Evolutionary conservation across 1,284 basidiomycete species (phyloP).

Genomic region (Termitomyces sp.): DNA sequence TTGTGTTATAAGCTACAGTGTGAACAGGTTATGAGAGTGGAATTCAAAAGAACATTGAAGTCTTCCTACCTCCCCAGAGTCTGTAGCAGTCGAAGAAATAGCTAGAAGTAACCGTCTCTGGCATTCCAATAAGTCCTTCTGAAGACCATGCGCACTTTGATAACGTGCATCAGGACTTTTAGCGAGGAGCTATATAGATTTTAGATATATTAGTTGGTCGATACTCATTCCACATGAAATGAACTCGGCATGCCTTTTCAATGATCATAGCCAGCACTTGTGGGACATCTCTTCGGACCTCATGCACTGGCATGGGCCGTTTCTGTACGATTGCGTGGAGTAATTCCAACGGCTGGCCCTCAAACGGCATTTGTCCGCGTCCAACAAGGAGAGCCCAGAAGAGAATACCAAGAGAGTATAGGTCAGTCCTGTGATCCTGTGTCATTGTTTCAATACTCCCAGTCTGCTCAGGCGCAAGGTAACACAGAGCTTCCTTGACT

Average conservation of each 20-base stretch:
- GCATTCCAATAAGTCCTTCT: constrained; percentile 59
- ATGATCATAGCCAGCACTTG: constrained; percentile 66
- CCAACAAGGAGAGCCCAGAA: constrained; percentile 69
- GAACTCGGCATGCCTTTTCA: constrained; percentile 45
- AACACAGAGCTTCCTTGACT: constrained; percentile 69
- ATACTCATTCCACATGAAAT: background rate
- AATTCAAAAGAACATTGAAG: background rate
- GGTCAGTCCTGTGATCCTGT: constrained; percentile 65
- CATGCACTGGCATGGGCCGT: constrained; percentile 66
- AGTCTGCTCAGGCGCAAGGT: constrained; percentile 70
- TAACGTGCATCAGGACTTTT: constrained; percentile 65
- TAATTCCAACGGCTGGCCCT: constrained; percentile 63
- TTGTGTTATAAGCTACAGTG: constrained; percentile 50
- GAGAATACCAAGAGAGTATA: constrained; percentile 65
- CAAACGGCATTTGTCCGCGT: constrained; percentile 63
- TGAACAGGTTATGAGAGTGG: background rate
- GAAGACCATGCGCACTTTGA: constrained; percentile 64
- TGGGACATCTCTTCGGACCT: constrained; percentile 66
- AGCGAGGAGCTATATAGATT: constrained; percentile 41
- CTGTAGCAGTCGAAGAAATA: constrained; percentile 51
- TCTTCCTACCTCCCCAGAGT: constrained; percentile 46
- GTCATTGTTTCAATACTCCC: constrained; percentile 63
- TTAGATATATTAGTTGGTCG: constrained; percentile 6
- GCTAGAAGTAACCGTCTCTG: constrained; percentile 55
- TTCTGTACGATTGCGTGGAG: constrained; percentile 66